Evolutionary conservation across 495 filamentous ascomycete species (phyloP).

Genomic region (Cairneyella variabilis): DNA sequence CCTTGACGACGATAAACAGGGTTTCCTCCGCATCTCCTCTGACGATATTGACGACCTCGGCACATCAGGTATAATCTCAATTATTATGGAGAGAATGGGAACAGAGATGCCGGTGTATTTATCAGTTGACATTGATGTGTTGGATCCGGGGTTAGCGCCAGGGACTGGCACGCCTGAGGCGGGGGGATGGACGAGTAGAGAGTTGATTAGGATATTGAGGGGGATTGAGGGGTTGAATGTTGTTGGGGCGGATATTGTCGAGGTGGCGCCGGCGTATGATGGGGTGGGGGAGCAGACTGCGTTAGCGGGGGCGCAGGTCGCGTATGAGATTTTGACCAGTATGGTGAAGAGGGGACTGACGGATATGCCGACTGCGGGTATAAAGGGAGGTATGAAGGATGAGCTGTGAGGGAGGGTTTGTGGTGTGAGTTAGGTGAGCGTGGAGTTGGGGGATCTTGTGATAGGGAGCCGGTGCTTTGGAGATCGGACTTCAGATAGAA

Average conservation of each 20-base stretch:
- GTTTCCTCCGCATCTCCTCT: constrained; percentile 60
- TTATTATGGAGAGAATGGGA: constrained; percentile 55
- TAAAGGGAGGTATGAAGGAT: constrained; percentile 32
- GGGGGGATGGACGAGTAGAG: constrained; percentile 70
- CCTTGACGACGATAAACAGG: constrained; percentile 57
- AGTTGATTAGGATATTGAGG: constrained; percentile 65
- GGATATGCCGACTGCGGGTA: constrained; percentile 38
- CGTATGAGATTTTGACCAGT: constrained; percentile 76
- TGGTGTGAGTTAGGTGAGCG: no score
- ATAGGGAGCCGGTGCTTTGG: no score
- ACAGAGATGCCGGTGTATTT: constrained; percentile 65
- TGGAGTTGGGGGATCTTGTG: no score
- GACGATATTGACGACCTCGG: constrained; percentile 71
- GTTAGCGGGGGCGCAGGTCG: constrained; percentile 76
- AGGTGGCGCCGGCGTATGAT: constrained; percentile 85
- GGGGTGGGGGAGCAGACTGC: constrained; percentile 80
- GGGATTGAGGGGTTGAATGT: constrained; percentile 68
- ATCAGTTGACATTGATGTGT: constrained; percentile 71
- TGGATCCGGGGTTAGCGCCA: constrained; percentile 68
- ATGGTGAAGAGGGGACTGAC: constrained; percentile 66
- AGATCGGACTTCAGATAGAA: no score
- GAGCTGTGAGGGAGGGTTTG: no score
- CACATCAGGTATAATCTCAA: constrained; percentile 51
- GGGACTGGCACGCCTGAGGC: constrained; percentile 73
- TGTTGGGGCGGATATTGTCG: constrained; percentile 76